phyloP scores from a whole-genome alignment of 1,284 basidiomycete species.

The Apiotrichum laibachii region DNA sequence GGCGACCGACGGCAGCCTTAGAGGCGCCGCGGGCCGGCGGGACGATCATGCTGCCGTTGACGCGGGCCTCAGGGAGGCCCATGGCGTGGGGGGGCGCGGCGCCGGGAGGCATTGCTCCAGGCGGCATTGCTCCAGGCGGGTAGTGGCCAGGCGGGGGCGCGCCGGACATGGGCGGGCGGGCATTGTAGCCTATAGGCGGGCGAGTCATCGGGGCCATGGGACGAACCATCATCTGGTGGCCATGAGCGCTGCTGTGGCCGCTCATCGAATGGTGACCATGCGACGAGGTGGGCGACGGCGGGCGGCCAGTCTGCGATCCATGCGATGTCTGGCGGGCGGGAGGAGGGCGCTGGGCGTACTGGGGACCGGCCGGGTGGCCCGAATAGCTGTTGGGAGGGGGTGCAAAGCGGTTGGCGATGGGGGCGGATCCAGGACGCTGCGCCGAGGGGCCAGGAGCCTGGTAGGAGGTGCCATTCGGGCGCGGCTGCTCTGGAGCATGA shows the following conservation, averaged over 20 bases:
- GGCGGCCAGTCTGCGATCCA: conserved; percentile 1
- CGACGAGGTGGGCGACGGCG: conserved; percentile 10
- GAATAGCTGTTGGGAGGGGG: background rate
- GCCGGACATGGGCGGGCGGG: background rate
- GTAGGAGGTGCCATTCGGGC: background rate
- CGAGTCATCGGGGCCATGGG: conserved; percentile 2
- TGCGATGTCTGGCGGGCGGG: background rate
- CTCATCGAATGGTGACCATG: conserved; percentile 9
- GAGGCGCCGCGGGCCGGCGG: background rate
- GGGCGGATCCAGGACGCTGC: background rate
- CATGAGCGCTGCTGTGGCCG: background rate
- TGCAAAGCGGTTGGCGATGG: background rate
- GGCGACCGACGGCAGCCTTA: background rate
- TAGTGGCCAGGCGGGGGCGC: background rate
- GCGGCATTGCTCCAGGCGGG: conserved; percentile 1
- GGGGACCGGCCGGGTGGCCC: background rate
- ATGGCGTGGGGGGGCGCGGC: background rate
- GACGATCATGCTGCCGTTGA: background rate
- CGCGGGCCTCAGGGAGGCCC: background rate
- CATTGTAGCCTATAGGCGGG: background rate
- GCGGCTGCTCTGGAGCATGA: background rate
- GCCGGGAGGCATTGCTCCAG: background rate
- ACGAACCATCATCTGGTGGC: background rate
- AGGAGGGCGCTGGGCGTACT: conserved; percentile 1
- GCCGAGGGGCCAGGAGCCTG: background rate